Evolutionary conservation across 2,329 filamentous ascomycete species (phyloP).

Genomic region (Penicillium rolfsii): DNA sequence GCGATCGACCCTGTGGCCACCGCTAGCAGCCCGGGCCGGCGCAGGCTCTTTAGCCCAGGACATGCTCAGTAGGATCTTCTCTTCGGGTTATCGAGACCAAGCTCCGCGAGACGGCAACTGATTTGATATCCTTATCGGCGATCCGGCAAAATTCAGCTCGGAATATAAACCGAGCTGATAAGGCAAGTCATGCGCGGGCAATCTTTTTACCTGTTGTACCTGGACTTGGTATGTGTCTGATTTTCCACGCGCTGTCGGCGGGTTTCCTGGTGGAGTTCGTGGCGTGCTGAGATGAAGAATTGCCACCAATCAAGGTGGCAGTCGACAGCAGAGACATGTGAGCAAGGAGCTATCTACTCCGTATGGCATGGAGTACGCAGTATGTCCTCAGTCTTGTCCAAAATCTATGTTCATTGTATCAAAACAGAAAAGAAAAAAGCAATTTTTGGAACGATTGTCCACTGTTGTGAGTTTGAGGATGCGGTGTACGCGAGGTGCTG

Average conservation of each 20-base stretch:
- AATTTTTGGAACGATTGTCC: constrained; percentile 10
- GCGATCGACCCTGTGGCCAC: background rate
- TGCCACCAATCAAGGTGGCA: background rate
- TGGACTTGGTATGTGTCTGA: background rate
- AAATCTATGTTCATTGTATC: background rate
- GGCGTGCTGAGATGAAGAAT: background rate
- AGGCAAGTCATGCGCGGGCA: constrained; percentile 7
- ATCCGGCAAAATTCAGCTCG: background rate
- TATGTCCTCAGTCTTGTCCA: background rate
- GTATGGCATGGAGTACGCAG: background rate
- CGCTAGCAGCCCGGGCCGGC: background rate
- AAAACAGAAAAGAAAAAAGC: background rate
- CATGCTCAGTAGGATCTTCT: background rate
- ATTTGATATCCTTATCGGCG: background rate
- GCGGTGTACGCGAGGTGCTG: constrained; percentile 11
- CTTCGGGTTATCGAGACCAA: background rate
- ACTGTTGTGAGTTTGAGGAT: constrained; percentile 28
- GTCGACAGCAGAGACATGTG: background rate
- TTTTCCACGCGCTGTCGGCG: constrained; percentile 5
- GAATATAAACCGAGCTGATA: constrained; percentile 18
- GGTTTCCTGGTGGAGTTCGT: background rate
- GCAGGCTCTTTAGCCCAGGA: background rate
- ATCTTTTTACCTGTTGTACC: background rate
- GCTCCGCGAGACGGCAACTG: too few relatives aligned
- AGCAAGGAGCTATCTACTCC: background rate